These are phyloP conservation scores for Clarireedia paspali DNA, from an alignment of 2,329 filamentous ascomycete species.

Conservation along the genomic window DNA sequence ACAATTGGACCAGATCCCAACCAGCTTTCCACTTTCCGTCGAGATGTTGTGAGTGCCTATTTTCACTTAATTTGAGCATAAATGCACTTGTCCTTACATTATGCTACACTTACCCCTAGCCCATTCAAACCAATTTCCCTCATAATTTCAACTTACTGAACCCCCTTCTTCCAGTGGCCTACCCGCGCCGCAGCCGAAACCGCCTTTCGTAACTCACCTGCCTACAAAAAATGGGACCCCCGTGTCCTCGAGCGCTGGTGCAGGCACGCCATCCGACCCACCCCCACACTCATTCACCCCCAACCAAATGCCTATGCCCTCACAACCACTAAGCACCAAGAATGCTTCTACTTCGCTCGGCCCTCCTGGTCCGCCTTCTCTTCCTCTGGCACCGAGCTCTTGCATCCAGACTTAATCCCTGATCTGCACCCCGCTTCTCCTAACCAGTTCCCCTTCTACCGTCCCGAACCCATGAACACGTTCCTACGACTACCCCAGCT, in stretches of 20 bases:
- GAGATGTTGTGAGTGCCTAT: conserved; percentile 43
- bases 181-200: conserved; percentile 60
- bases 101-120: neutral
- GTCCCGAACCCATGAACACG: conserved; percentile 52
- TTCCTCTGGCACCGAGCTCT: conserved; percentile 29
- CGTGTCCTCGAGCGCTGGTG: conserved; percentile 71
- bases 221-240: conserved; percentile 77
- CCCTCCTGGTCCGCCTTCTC: conserved; percentile 41
- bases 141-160: neutral
- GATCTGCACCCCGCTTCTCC: conserved; percentile 20
- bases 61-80: neutral
- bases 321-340: conserved; percentile 78
- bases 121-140: neutral
- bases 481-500: conserved; percentile 51
- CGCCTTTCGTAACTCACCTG: conserved; percentile 59
- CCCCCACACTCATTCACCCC: conserved; percentile 56
- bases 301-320: conserved; percentile 52
- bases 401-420: conserved; percentile 41
- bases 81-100: neutral
- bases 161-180: conserved; percentile 50
- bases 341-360: conserved; percentile 71
- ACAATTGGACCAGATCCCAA: conserved; percentile 36
- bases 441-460: conserved; percentile 50
- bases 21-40: conserved; percentile 59
- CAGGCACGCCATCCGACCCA: conserved; percentile 63